Conservation (phyloP, 345 rosid species). For the Lumnitzera racemosa region DNA sequence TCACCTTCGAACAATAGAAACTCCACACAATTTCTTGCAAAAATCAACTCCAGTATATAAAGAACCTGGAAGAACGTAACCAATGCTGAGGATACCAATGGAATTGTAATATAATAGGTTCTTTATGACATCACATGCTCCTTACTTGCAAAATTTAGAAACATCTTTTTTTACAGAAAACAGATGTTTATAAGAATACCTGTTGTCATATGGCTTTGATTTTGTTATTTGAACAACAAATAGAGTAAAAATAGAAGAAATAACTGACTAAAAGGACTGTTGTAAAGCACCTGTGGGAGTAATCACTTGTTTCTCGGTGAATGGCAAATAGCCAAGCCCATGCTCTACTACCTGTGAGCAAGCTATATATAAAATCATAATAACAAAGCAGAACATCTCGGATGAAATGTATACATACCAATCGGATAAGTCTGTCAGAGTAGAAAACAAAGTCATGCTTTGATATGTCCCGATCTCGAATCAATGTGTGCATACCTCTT, state of each 20-base stretch:
- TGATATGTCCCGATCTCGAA: constrained; percentile 87
- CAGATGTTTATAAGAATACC: too few species aligned
- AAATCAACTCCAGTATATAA: constrained; percentile 91
- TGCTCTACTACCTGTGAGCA: constrained; percentile 86
- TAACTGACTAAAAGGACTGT: not conserved
- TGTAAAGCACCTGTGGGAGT: constrained; percentile 76
- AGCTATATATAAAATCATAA: constrained; percentile 12
- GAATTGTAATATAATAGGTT: too few species aligned
- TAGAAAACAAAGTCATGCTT: constrained; percentile 98
- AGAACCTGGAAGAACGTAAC: constrained; percentile 47
- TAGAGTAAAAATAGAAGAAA: not conserved
- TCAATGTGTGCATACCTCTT: constrained; percentile 98
- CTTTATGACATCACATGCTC: too few species aligned
- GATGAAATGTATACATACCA: constrained; percentile 40
- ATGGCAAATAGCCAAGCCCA: constrained; percentile 95
- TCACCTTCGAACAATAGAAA: constrained; percentile 94
- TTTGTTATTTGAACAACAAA: not conserved
- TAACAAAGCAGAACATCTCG: constrained; percentile 4
- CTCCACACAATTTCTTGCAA: constrained; percentile 98
- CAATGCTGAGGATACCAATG: too few species aligned
- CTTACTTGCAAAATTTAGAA: too few species aligned
- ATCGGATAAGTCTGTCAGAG: constrained; percentile 91
- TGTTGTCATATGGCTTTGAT: too few species aligned
- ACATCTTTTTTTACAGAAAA: too few species aligned
- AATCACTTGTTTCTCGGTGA: constrained; percentile 90